Evolutionary conservation across 805 yeast species (phyloP).

Genomic region (Dipodascus geniculatus): DNA sequence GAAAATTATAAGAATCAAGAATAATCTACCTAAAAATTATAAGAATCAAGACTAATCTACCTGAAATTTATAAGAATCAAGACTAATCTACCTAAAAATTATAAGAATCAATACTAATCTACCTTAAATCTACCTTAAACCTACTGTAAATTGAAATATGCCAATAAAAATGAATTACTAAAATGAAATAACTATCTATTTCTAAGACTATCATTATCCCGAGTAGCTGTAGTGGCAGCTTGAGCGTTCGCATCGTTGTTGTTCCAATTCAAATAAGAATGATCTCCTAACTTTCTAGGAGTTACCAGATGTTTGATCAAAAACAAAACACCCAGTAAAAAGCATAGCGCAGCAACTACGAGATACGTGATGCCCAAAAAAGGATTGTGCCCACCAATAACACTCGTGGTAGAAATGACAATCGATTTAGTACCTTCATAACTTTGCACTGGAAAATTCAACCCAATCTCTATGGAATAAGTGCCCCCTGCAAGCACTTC

Average conservation of each 20-base stretch:
- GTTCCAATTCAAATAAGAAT: constrained; percentile 47
- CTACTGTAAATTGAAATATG: no score
- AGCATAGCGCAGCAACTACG: constrained; percentile 68
- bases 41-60: no score
- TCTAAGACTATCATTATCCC: background rate
- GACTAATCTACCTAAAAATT: no score
- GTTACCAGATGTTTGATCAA: constrained; percentile 69
- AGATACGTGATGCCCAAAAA: constrained; percentile 77
- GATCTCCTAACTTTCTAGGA: constrained; percentile 81
- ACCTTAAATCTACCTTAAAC: no score
- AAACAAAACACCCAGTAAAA: constrained; percentile 63
- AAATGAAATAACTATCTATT: background rate
- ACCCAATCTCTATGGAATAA: constrained; percentile 53
- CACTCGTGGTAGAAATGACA: constrained; percentile 68
- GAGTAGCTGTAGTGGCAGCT: background rate
- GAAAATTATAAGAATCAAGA: no score
- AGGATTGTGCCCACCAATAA: constrained; percentile 80
- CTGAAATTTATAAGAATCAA: no score
- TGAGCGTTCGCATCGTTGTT: constrained; percentile 15
- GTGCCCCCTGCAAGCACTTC: constrained; percentile 48
- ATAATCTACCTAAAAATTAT: no score
- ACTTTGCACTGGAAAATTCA: constrained; percentile 69
- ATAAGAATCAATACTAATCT: no score
- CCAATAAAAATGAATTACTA: background rate
- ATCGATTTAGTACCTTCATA: constrained; percentile 87